Conservation (phyloP, 2,329 filamentous ascomycete species). For the Fusarium sp. region DNA sequence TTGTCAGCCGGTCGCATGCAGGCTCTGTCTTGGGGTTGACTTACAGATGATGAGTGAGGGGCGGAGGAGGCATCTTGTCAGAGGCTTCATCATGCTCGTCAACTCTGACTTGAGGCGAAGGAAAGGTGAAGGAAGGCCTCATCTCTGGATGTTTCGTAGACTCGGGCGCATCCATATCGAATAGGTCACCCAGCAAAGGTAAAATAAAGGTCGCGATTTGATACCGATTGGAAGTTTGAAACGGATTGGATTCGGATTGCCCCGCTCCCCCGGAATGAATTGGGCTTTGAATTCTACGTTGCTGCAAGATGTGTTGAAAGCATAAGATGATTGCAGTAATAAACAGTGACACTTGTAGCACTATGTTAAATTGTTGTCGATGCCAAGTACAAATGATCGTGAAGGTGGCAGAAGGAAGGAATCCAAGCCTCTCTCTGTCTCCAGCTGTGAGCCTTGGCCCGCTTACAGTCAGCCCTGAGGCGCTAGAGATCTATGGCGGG, state of each 20-base stretch:
- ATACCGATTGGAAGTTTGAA: not conserved
- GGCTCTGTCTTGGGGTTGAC: conserved; percentile 46
- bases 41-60: conserved; percentile 56
- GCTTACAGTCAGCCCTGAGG: conserved; percentile 9
- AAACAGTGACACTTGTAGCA: not conserved
- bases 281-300: not conserved
- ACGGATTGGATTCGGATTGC: conserved; percentile 15
- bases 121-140: conserved; percentile 40
- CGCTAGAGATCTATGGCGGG: not conserved
- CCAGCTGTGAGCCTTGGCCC: conserved; percentile 19
- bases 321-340: not conserved
- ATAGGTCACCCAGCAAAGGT: not conserved
- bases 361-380: not conserved
- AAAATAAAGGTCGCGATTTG: not conserved
- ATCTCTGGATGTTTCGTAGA: conserved; percentile 31
- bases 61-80: conserved; percentile 45
- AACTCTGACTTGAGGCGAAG: conserved; percentile 48
- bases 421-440: not conserved
- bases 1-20: conserved; percentile 13
- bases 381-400: conserved; percentile 9
- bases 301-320: not conserved
- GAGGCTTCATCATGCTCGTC: conserved; percentile 46
- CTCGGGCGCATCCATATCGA: conserved; percentile 40
- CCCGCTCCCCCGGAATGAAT: conserved; percentile 38
- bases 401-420: conserved; percentile 1